Evolutionary conservation across 2,329 filamentous ascomycete species (phyloP), one percentile per base, ranked within the genome.

Genomic region (Paraphaeosphaeria minitans): DNA sequence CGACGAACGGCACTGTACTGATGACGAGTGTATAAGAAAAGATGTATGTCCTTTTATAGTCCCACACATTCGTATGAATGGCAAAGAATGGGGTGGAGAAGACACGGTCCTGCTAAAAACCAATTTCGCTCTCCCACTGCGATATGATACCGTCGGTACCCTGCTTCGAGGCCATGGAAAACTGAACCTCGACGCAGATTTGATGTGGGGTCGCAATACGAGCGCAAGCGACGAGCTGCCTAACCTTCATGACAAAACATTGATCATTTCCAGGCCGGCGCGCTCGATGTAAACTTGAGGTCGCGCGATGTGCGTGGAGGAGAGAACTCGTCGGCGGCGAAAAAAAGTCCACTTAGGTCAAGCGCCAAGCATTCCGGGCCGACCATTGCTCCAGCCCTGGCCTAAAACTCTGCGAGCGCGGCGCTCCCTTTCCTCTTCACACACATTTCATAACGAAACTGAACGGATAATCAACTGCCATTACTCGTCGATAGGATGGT

Each of bases 61-160:
- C 79, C 79, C 78, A 75, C 75, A 67, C 73, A 73, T 75, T 70
- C 75, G 75, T 66, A 62, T 56, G 64, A 64, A 62, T 60, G 66
- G 71, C 70, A 76, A 76, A 73, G 74, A 71, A 77, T 78, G 80
- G 80, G 80, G 80, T 82, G 80, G 80, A 82, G 79, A 77, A 79
- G 80, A 82, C 80, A 79, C 76, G 79, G 80, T 76, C 76, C 79
- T 82, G 80, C 80, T 82, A 80, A 80, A 79, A 80, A 77, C 80
- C 76, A 74, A 67, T 74, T 75, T 81, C 76, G 67, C 73, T 82
- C 79, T 82, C 72, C 80, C 80, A 82, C 80, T 77, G 74, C 77
- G 78, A 73, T 77, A n/a, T n/a, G 16, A 39, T n/a, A 75, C 75
- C 79, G 80, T 78, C 29, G 29, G 81, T 81, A 77, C 10, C 29